Base-by-base conservation (phyloP, 768 basidiomycete genomes). In the Pholiota molesta region DNA sequence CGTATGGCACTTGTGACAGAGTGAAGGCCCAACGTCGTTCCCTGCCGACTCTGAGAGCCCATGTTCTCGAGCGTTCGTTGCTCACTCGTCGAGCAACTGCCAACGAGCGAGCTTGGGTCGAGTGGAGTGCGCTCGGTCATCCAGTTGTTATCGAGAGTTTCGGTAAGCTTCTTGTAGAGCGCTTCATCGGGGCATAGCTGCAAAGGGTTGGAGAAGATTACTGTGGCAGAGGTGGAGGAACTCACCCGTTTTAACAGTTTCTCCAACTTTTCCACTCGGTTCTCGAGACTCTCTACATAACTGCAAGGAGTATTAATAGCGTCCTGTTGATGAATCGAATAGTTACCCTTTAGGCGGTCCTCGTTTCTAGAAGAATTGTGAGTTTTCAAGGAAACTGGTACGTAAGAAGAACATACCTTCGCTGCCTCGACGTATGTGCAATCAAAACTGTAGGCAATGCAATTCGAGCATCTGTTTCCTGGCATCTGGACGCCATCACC, bases 401-500 rank as follows among this genome's bases (percentile, higher is more conserved):
- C 28, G 37, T 2, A 39, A 26, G 53, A 55, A 35, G 16, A 47
- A 39, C 81, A 45, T 62, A 87, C 87, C 82, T 88, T 89, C 26
- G 87, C 87, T 1, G 85, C 82, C 70, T 89, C 87, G 54, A 88
- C 75, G 71, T 92, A 90, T 0, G 85, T 87, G 74, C 90, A 92
- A 5, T 87, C 84, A 42, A 81, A 81, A 64, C 78, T 83, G 69
- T 84, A 88, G 4, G 86, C 78, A 28, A 83, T 77, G 69, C 89
- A 91, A 72, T 90, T 90, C 1, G 87, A 85, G 71, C 90, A 92
- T 58, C 79, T 72, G 67, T 87, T 86, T 31, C 81, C 81, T 2
- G 86, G 83, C 85, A 85, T 88, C 67, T 86, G 87, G 3, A 83
- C 85, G 61, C 91, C 91, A 74, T 93, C 89, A 69, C 88, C 87